Evolutionary conservation across 495 filamentous ascomycete genomes (phyloP), one percentile per base, ranked within the genome.

Genomic region (Neurospora sp.): DNA sequence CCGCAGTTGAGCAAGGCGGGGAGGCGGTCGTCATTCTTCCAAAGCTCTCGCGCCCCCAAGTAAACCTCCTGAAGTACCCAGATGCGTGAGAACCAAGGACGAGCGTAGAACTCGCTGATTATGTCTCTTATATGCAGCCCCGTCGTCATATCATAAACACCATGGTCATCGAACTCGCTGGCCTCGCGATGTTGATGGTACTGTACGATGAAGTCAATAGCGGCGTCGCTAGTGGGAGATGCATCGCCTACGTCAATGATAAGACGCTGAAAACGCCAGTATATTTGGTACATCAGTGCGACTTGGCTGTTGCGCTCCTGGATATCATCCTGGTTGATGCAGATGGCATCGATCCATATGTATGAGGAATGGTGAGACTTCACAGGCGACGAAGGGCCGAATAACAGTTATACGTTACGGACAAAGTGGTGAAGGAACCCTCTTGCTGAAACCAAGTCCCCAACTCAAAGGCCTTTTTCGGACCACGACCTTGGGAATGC

Each of bases 271-370:
- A 1, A 35, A 17, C 2, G 3, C 12, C 6, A 22, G 53, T 69
- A 44, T 3, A 69, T 72, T 20, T 1, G 9, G 39, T 0, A 14
- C 70, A 44, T 72, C 39, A 72, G 4, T 12, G 48, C 12, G n/a
- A 72, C 53, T 65, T 72, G 70, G 39, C 38, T 17, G 53, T 40
- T 40, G 53, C 70, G 70, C 10, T 72, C 70, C 35, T 35, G 20
- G 17, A 72, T 16, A 1, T 61, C 70, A 20, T 72, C 38, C 10
- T 61, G 70, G 16, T 61, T 69, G 53, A 61, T 61, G 53, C 53
- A 71, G 70, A 68, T 71, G 20, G 70, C 17, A 65, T 69, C 59
- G 20, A 72, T 65, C 39, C 39, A 69, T 61, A 72, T 12, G 3
- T 2, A 20, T 53, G 27, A 16, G 4, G 14, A 38, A 4, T 16